Percentiles rank a stretch among this genome's conserved stretches.
Evolutionary conservation across 2,329 filamentous ascomycete species (phyloP).

Genomic region (Drechslerella coelobrocha): DNA sequence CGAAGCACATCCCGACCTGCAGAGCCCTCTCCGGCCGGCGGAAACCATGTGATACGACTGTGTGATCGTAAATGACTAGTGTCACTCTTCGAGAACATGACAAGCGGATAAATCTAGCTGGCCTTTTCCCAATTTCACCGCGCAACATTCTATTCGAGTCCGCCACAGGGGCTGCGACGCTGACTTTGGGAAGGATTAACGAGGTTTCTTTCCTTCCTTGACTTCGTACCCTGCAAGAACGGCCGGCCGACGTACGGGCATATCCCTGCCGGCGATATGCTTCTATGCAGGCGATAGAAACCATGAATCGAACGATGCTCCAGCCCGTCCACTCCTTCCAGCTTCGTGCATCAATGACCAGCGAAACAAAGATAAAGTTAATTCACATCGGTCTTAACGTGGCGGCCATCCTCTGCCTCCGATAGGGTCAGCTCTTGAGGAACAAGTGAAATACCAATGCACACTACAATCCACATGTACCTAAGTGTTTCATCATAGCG

Average conservation of each 20-base stretch:
- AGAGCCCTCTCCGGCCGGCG: conserved; percentile 21
- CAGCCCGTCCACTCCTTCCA: conserved; percentile 23
- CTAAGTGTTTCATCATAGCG: conserved; percentile 45
- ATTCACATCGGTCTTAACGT: conserved; percentile 45
- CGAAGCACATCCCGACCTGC: not conserved
- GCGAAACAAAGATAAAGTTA: conserved; percentile 24
- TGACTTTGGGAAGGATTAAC: conserved; percentile 36
- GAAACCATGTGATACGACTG: conserved; percentile 39
- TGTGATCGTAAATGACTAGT: not conserved
- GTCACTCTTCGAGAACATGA: conserved; percentile 16
- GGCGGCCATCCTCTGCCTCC: conserved; percentile 29
- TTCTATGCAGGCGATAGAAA: conserved; percentile 47
- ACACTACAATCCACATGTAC: conserved; percentile 27
- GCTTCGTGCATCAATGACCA: not conserved
- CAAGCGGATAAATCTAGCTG: conserved; percentile 48
- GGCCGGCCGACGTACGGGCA: conserved; percentile 30
- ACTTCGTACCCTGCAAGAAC: conserved; percentile 14
- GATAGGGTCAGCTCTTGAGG: conserved; percentile 41
- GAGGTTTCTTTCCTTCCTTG: conserved; percentile 16
- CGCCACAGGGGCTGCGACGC: conserved; percentile 14
- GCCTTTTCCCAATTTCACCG: conserved; percentile 45
- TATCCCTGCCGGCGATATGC: conserved; percentile 45
- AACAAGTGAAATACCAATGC: conserved; percentile 7
- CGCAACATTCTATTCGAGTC: conserved; percentile 32
- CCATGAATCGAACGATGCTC: conserved; percentile 25